These are phyloP conservation scores for Dioszegia crocea DNA, from an alignment of 768 basidiomycete genomes.

Conservation along the genomic window DNA sequence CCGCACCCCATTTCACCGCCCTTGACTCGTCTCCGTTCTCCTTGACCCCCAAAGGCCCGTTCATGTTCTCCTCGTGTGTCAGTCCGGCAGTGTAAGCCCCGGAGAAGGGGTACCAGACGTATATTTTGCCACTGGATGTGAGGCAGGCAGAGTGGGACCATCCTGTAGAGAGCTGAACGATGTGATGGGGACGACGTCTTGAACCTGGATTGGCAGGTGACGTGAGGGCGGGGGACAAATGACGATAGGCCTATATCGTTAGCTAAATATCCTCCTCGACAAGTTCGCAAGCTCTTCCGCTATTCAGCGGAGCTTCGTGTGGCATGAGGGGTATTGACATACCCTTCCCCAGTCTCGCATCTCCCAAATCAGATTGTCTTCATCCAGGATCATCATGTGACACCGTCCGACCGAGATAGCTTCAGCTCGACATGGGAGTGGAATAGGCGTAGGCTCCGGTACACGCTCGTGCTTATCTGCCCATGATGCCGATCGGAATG, in stretches of 20 bases:
- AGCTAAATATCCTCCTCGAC: slow-evolving; percentile 26
- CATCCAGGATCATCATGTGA: slow-evolving; percentile 44
- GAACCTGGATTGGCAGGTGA: slow-evolving; percentile 23
- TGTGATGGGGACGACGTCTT: slow-evolving; percentile 20
- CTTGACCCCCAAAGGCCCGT: slow-evolving; percentile 15
- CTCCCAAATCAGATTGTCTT: slow-evolving; percentile 45
- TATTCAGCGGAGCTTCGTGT: too few relatives aligned
- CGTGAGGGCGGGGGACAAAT: slow-evolving; percentile 31
- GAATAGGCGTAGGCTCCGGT: slow-evolving; percentile 30
- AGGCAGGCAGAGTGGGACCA: slow-evolving; percentile 42
- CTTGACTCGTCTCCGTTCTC: slow-evolving; percentile 17
- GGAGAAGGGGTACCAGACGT: slow-evolving; percentile 41
- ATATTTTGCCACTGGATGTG: slow-evolving; percentile 27
- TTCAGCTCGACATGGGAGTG: slow-evolving; percentile 34
- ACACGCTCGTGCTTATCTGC: slow-evolving; percentile 26
- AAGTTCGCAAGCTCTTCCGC: too few relatives aligned
- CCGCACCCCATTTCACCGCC: slow-evolving; percentile 33
- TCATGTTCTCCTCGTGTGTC: slow-evolving; percentile 15
- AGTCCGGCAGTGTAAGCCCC: slow-evolving; percentile 18
- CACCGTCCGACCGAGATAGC: slow-evolving; percentile 28
- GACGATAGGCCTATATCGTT: slow-evolving; percentile 36
- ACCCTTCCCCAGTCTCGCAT: slow-evolving; percentile 34
- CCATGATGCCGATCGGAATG: slow-evolving; percentile 20
- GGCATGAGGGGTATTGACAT: too few relatives aligned
- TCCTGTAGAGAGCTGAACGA: slow-evolving; percentile 37